A percentile compares a stretch with the other conserved stretches of the same genome.
These are phyloP conservation scores for Trichocladium antarcticum DNA, from an alignment of 495 filamentous ascomycete species.

Conservation along the genomic window DNA sequence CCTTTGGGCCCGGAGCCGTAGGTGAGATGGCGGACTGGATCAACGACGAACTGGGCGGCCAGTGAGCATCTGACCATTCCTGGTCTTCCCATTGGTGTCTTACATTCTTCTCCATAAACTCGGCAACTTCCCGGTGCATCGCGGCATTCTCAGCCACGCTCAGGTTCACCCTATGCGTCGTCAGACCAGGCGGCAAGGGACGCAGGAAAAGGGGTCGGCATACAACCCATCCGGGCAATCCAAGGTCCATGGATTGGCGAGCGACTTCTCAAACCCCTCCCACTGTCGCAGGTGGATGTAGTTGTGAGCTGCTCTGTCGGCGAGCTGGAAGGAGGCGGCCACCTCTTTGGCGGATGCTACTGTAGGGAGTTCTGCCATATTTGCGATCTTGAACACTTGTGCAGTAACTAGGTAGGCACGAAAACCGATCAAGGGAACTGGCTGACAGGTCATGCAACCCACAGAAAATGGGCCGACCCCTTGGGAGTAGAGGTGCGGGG, in stretches of 20 bases:
- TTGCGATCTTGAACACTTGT: neutral
- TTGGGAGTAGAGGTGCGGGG: no score
- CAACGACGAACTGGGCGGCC: neutral
- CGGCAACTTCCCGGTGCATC: conserved; percentile 12
- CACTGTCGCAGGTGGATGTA: conserved; percentile 4
- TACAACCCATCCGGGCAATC: conserved; percentile 12
- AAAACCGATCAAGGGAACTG: no score
- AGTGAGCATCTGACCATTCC: neutral
- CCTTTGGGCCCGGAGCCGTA: conserved; percentile 22
- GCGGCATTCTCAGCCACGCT: conserved; percentile 16
- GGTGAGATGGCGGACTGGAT: conserved; percentile 19
- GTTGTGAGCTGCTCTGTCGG: conserved; percentile 7
- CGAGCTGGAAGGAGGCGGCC: neutral
- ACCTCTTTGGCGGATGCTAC: neutral
- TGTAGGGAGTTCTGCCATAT: neutral
- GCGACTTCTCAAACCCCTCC: conserved; percentile 9
- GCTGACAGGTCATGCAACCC: no score
- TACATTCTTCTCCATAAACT: conserved; percentile 15
- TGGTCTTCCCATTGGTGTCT: neutral
- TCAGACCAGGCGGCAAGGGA: neutral
- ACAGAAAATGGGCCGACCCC: no score
- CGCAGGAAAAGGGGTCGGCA: neutral
- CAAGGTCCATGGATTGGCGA: conserved; percentile 12
- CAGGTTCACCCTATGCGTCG: conserved; percentile 8
- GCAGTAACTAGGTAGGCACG: no score